Conservation (phyloP, 2,329 filamentous ascomycete genomes). For the Penicillium sp. region DNA sequence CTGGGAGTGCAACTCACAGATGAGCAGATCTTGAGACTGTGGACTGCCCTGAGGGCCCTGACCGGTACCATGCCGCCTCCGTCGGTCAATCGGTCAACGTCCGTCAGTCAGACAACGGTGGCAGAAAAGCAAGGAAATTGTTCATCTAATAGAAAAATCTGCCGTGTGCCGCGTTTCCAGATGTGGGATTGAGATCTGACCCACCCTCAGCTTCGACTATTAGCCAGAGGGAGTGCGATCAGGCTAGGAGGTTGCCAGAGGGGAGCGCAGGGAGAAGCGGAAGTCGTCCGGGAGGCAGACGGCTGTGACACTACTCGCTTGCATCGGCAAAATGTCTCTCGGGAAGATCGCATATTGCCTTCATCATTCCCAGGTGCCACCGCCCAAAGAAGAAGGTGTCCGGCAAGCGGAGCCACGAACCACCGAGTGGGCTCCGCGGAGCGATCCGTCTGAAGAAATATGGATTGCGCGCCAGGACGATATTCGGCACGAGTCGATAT, state of each 20-base stretch:
- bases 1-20: slow-evolving; percentile 15
- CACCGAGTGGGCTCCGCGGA: slow-evolving; percentile 7
- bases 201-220: slow-evolving; percentile 9
- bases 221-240: not conserved
- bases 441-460: slow-evolving; percentile 13
- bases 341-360: not conserved
- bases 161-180: slow-evolving; percentile 9
- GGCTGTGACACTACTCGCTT: slow-evolving; percentile 1
- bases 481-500: not conserved
- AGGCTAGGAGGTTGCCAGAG: not conserved
- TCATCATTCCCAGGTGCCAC: not conserved
- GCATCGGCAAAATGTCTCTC: slow-evolving; percentile 5
- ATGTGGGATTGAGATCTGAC: slow-evolving; percentile 10
- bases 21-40: slow-evolving; percentile 12
- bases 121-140: slow-evolving; percentile 13
- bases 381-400: not conserved
- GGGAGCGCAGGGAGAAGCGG: slow-evolving; percentile 7
- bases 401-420: slow-evolving; percentile 11
- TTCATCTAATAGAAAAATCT: slow-evolving; percentile 5
- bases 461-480: slow-evolving; percentile 1
- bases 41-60: slow-evolving; percentile 8
- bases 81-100: slow-evolving; percentile 23
- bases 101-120: slow-evolving; percentile 5
- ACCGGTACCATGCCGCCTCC: slow-evolving; percentile 14
- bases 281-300: slow-evolving; percentile 20